phyloP scores from a whole-genome alignment of 352 stramenopile species.

The Hyaloperonospora arabidopsidis region DNA sequence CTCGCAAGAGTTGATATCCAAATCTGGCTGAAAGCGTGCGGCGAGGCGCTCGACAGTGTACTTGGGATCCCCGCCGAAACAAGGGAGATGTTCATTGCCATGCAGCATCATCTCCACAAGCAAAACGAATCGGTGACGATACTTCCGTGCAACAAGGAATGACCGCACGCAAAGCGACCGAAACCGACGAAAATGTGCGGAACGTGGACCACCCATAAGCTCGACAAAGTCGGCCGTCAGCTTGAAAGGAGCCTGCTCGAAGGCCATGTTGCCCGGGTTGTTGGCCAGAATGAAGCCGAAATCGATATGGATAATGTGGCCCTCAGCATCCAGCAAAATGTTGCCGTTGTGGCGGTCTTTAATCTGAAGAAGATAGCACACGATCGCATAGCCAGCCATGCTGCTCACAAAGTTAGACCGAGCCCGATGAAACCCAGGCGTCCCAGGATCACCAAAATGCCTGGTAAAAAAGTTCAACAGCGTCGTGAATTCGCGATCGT shows the following conservation, averaged over 20 bases:
- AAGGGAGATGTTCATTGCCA: conserved; percentile 94
- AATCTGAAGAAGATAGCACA: conserved; percentile 95
- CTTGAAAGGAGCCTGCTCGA: conserved; percentile 97
- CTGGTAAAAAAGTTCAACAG: conserved; percentile 91
- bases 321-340: conserved; percentile 92
- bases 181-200: conserved; percentile 90
- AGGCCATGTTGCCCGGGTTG: conserved; percentile 89
- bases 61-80: conserved; percentile 90
- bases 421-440: conserved; percentile 65
- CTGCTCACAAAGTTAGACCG: conserved; percentile 84
- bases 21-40: conserved; percentile 89
- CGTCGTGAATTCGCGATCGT: conserved; percentile 87
- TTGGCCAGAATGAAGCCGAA: conserved; percentile 94
- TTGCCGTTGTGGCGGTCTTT: conserved; percentile 99
- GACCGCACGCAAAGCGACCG: conserved; percentile 91
- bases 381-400: conserved; percentile 88
- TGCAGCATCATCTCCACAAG: conserved; percentile 95
- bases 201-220: conserved; percentile 91
- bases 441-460: conserved; percentile 84
- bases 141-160: conserved; percentile 92
- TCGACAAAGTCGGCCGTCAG: conserved; percentile 95
- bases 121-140: conserved; percentile 92
- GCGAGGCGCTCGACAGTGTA: conserved; percentile 86
- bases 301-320: conserved; percentile 97
- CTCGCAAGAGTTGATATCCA: conserved; percentile 90